phyloP scores from a whole-genome alignment of 129 eudicot genomes.

The Daucus carota region DH1_v3.0 NC_030382.2:58251501-58252000 shows the following conservation, averaged over 20 bases:
- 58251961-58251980: slow-evolving; percentile 10
- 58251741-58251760: background rate
- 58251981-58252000: background rate
- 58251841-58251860: background rate
- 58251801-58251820: background rate
- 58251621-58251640: background rate
- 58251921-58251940: slow-evolving; percentile 87
- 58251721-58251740: background rate
- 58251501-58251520: background rate
- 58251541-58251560: background rate
- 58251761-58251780: background rate
- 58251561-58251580: background rate
- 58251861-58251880: slow-evolving; percentile 47
- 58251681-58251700: background rate
- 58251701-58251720: background rate
- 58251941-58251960: slow-evolving; percentile 93
- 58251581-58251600: too few relatives aligned
- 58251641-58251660: background rate
- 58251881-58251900: slow-evolving; percentile 92
- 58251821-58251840: slow-evolving; percentile 4
- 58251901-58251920: slow-evolving; percentile 82
- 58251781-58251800: background rate
- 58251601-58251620: background rate
- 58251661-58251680: background rate
- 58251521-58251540: background rate